Percentiles rank a stretch among this genome's conserved stretches.
Conservation (phyloP, 495 filamentous ascomycete genomes). For the Aspergillus bertholletiae region DNA sequence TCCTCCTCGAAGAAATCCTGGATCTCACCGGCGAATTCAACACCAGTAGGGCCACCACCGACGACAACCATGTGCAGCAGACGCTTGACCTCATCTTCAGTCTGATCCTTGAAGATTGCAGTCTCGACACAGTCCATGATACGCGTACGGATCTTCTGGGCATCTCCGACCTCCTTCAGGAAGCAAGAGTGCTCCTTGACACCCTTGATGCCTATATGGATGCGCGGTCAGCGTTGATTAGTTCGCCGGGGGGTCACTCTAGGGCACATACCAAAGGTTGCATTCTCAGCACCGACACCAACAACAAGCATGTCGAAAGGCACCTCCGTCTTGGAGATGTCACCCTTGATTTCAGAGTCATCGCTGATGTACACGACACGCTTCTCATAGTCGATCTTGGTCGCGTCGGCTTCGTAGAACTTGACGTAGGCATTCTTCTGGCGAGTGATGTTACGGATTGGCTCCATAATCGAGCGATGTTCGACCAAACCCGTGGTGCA, state of each 20-base stretch:
- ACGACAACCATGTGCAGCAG: conserved; percentile 99
- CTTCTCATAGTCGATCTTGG: conserved; percentile 90
- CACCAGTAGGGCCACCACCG: conserved; percentile 94
- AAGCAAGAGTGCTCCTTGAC: conserved; percentile 96
- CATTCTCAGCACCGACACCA: conserved; percentile 96
- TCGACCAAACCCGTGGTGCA: conserved; percentile 97
- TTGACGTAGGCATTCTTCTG: conserved; percentile 88
- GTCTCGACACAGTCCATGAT: conserved; percentile 99
- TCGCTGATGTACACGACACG: conserved; percentile 86
- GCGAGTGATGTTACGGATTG: conserved; percentile 87
- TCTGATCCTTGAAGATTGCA: conserved; percentile 96
- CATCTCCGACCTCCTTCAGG: conserved; percentile 95
- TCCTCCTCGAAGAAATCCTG: conserved; percentile 99
- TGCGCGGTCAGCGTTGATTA: conserved; percentile 1
- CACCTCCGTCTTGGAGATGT: conserved; percentile 77
- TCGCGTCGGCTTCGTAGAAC: conserved; percentile 98
- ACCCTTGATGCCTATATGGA: conserved; percentile 71
- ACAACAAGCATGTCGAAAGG: conserved; percentile 98
- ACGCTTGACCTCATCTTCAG: conserved; percentile 83
- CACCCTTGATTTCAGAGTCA: conserved; percentile 89
- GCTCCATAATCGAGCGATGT: conserved; percentile 99
- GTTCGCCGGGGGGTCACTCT: neutral
- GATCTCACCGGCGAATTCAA: conserved; percentile 96
- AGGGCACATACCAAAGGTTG: conserved; percentile 75
- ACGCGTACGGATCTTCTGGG: conserved; percentile 91